A percentile compares a stretch with the other conserved stretches of the same genome.
Evolutionary conservation across 371 early-diverging fungal species (phyloP).

Genomic region (Zancudomyces culisetae): DNA sequence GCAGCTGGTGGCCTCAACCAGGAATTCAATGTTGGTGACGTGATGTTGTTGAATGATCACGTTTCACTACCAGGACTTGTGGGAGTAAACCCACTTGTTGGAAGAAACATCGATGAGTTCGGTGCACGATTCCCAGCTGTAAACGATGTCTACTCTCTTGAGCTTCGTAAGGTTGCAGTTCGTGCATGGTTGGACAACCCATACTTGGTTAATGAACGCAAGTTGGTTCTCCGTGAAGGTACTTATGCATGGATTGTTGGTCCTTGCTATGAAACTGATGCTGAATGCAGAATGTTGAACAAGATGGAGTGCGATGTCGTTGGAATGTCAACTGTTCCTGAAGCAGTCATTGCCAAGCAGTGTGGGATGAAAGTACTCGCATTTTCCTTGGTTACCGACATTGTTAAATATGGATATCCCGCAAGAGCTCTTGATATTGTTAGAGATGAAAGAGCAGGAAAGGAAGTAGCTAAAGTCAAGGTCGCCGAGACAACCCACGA

Average conservation of each 20-base stretch:
- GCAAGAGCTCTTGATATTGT: conserved; percentile 34
- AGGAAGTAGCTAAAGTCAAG: conserved; percentile 24
- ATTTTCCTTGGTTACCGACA: conserved; percentile 69
- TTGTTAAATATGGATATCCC: conserved; percentile 45
- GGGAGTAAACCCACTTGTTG: conserved; percentile 64
- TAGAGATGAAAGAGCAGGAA: conserved; percentile 25
- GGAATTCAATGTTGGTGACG: conserved; percentile 60
- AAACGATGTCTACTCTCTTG: conserved; percentile 73
- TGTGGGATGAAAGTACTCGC: conserved; percentile 74
- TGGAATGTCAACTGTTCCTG: conserved; percentile 93
- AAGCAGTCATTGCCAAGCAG: conserved; percentile 84
- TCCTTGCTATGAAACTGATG: conserved; percentile 76
- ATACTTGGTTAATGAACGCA: conserved; percentile 27
- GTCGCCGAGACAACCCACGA: conserved; percentile 57
- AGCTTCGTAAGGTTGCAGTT: conserved; percentile 45
- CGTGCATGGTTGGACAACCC: conserved; percentile 18
- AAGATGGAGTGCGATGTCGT: conserved; percentile 68
- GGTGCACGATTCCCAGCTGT: conserved; percentile 86
- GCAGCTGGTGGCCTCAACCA: conserved; percentile 82
- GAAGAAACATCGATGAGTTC: conserved; percentile 61
- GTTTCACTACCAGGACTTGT: conserved; percentile 64
- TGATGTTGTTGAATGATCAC: conserved; percentile 79
- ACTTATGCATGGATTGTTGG: conserved; percentile 75
- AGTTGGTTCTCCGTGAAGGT: conserved; percentile 51
- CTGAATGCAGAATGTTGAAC: conserved; percentile 64